Conservation (phyloP, 495 filamentous ascomycete species). For the Aspergillus biplanus region DNA sequence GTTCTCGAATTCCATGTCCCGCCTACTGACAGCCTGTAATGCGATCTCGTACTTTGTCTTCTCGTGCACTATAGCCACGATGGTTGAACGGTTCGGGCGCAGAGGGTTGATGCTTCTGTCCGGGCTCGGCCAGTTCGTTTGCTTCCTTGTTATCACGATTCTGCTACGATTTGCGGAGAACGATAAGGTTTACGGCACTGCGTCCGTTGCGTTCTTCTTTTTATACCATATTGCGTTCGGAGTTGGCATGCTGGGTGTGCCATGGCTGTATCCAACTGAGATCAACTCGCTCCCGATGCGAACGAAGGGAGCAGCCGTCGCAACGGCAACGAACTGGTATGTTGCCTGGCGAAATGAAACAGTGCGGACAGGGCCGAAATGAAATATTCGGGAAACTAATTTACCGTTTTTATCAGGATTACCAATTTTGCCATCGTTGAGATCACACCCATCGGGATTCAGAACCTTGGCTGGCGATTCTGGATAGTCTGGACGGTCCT, state of each 20-base stretch:
- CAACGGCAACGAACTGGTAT: conserved; percentile 56
- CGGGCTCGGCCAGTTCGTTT: conserved; percentile 46
- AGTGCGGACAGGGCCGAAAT: too few relatives aligned
- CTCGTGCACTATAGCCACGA: conserved; percentile 43
- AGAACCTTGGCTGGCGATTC: conserved; percentile 55
- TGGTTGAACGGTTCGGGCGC: conserved; percentile 47
- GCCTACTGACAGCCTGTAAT: conserved; percentile 25
- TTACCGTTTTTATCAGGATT: conserved; percentile 19
- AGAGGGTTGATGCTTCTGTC: conserved; percentile 43
- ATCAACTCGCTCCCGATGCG: conserved; percentile 62
- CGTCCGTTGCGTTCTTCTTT: conserved; percentile 52
- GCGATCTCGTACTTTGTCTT: conserved; percentile 28
- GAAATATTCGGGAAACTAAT: too few relatives aligned
- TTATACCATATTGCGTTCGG: conserved; percentile 55
- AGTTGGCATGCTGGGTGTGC: conserved; percentile 48
- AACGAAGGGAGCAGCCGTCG: conserved; percentile 57
- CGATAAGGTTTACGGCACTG: conserved; percentile 36
- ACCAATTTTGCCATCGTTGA: conserved; percentile 66
- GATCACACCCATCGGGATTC: conserved; percentile 60
- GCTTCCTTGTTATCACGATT: conserved; percentile 53
- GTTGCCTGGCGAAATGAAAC: too few relatives aligned
- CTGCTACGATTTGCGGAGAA: conserved; percentile 46
- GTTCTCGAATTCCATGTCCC: conserved; percentile 45
- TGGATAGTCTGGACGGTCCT: conserved; percentile 64
- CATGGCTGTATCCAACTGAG: conserved; percentile 39